A percentile compares a stretch with the other conserved stretches of the same genome.
phyloP scores from a whole-genome alignment of 2,329 filamentous ascomycete species.

The Cladosporium velox region DNA sequence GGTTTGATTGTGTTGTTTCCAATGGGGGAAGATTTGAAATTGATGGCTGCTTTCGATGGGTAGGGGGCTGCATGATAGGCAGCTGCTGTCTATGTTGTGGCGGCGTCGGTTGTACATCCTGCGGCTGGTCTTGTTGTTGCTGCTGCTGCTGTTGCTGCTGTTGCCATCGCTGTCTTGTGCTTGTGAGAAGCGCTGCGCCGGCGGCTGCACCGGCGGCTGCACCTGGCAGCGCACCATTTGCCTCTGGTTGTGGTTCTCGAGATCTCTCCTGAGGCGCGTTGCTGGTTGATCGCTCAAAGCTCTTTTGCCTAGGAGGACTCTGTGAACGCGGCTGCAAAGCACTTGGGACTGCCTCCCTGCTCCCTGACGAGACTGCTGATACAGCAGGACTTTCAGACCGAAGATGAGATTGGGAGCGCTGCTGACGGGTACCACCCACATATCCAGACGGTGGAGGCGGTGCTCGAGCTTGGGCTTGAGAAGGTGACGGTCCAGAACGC shows the following conservation, averaged over 20 bases:
- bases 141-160: slow-evolving; percentile 14
- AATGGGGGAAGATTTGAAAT: slow-evolving; percentile 22
- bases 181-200: slow-evolving; percentile 15
- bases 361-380: slow-evolving; percentile 15
- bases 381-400: slow-evolving; percentile 26
- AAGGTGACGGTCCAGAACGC: slow-evolving; percentile 33
- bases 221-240: slow-evolving; percentile 2
- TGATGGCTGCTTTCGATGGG: slow-evolving; percentile 13
- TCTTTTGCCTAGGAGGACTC: slow-evolving; percentile 27
- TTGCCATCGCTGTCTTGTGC: slow-evolving; percentile 19
- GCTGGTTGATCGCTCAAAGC: slow-evolving; percentile 10
- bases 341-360: slow-evolving; percentile 3
- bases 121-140: slow-evolving; percentile 1
- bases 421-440: neutral
- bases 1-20: slow-evolving; percentile 19
- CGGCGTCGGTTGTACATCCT: neutral
- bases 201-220: slow-evolving; percentile 15
- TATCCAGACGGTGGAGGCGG: slow-evolving; percentile 10
- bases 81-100: slow-evolving; percentile 10
- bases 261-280: slow-evolving; percentile 7
- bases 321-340: slow-evolving; percentile 22
- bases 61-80: slow-evolving; percentile 1
- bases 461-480: slow-evolving; percentile 21
- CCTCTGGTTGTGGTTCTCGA: neutral
- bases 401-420: slow-evolving; percentile 18